A percentile compares a stretch with the other conserved stretches of the same genome.
These are phyloP conservation scores for Halocafeteria seosinensis DNA, from an alignment of 108 stramenopile genomes.

Conservation along the genomic window DNA sequence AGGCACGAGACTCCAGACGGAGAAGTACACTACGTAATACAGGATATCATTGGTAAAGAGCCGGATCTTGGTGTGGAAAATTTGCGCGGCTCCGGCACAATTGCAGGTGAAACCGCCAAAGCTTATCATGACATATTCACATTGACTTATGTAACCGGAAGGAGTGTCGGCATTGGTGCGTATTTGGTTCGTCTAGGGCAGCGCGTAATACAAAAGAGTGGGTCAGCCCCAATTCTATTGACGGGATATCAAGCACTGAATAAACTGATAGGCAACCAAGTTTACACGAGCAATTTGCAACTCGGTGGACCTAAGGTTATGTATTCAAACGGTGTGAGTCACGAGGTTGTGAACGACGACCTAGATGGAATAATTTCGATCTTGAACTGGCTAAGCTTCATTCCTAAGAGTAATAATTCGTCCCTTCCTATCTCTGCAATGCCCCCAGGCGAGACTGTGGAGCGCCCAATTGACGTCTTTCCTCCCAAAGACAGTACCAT, in stretches of 20 bases:
- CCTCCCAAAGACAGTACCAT: slow-evolving; percentile 58
- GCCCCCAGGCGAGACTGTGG: slow-evolving; percentile 55
- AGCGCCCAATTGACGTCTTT: slow-evolving; percentile 56
- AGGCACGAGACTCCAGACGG: not conserved
- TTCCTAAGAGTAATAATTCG: slow-evolving; percentile 42
- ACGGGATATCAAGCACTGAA: slow-evolving; percentile 97
- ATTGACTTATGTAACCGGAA: slow-evolving; percentile 74
- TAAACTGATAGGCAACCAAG: slow-evolving; percentile 91
- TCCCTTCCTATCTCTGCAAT: not conserved
- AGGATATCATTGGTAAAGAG: slow-evolving; percentile 76
- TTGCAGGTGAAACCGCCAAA: slow-evolving; percentile 88
- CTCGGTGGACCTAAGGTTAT: slow-evolving; percentile 90
- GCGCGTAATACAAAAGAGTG: slow-evolving; percentile 84
- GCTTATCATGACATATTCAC: slow-evolving; percentile 95
- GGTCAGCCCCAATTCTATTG: slow-evolving; percentile 79
- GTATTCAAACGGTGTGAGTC: slow-evolving; percentile 91
- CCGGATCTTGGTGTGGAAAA: slow-evolving; percentile 96
- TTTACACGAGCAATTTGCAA: slow-evolving; percentile 97
- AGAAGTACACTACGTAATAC: slow-evolving; percentile 4
- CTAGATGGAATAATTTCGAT: slow-evolving; percentile 63
- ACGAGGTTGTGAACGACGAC: slow-evolving; percentile 68
- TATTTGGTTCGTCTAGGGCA: slow-evolving; percentile 94
- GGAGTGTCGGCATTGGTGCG: slow-evolving; percentile 96
- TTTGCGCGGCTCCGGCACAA: slow-evolving; percentile 82
- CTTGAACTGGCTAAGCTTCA: slow-evolving; percentile 80